Base-by-base conservation (phyloP, 1,284 basidiomycete genomes). In the Coniferiporia sulphurascens region DNA sequence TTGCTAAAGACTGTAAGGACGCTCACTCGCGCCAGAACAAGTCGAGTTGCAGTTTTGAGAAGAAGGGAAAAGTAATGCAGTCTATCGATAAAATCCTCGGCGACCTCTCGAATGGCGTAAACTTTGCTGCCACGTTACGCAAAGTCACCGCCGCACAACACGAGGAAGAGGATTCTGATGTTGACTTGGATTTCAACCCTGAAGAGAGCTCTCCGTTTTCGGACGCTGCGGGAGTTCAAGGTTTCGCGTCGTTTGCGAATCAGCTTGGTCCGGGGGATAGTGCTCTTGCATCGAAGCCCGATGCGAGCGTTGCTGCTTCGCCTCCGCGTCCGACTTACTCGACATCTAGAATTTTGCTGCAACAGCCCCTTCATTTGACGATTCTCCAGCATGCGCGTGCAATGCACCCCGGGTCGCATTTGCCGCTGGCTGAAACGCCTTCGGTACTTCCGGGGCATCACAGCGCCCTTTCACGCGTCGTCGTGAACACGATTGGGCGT, bases 401-500 rank as follows among this genome's bases (percentile, higher is more conserved):
- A 52, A 45, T 59, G 12, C 67, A 65, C 19, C 59, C 70, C 13
- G 71, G 71, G 35, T 52, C 62, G 22, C 73, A 69, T 35, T 53
- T 69, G 34, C 69, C 72, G 15, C 69, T 77, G 48, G 59, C 76
- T 1, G 74, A 77, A 27, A 72, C 75, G 13, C 67, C 79, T 8
- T 71, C 77, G 1, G 69, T 75, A 6, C 72, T 86, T 21, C 78
- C 83, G 1, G 79, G 82, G 21, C 81, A 84, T 38, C 82, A 86
- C 56, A 86, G 78, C 65, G 77, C 85, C 0, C 74, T 92, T 27
- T 91, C 89, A 0, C 79, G 88, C 3, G 91, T 82, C 10, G 82
- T 93, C 52, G 87, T 90, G 48, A 90, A 87, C 71, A 91, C 91
- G 0, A 87, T 92, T 52, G 87, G 90, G 1, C 81, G 87, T 3